phyloP scores from a whole-genome alignment of 2,329 filamentous ascomycete species.

The Chaetomium globosum region DNA sequence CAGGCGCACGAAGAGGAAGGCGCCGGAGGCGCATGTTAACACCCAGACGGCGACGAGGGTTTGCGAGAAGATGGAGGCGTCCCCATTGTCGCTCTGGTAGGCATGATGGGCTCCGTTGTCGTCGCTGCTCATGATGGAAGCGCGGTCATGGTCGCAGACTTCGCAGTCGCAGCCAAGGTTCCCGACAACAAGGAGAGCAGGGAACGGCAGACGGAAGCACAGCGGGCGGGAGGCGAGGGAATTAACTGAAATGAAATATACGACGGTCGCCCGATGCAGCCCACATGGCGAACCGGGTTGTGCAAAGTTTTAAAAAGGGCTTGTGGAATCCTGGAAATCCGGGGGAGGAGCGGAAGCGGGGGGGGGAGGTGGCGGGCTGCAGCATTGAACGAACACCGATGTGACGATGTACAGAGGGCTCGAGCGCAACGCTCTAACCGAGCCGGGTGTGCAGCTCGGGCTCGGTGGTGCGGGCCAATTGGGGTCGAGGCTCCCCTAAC shows the following conservation, averaged over 20 bases:
- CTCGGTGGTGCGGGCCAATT: background rate
- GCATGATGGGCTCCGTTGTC: background rate
- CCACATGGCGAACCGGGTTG: constrained; percentile 20
- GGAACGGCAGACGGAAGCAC: background rate
- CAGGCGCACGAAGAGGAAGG: constrained; percentile 29
- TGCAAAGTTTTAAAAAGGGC: constrained; percentile 9
- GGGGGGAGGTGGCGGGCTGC: background rate
- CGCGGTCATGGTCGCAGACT: constrained; percentile 1
- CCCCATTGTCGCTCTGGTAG: constrained; percentile 9
- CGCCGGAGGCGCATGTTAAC: constrained; percentile 22
- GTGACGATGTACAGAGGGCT: background rate
- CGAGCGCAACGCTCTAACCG: background rate
- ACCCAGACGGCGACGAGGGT: constrained; percentile 31
- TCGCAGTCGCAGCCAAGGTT: background rate
- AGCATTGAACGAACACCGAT: background rate
- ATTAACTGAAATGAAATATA: constrained; percentile 9
- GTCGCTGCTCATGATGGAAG: constrained; percentile 3
- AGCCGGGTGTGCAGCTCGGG: background rate
- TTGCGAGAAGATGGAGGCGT: constrained; percentile 15
- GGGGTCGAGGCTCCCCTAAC: background rate
- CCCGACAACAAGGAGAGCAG: background rate
- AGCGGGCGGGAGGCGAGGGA: constrained; percentile 5
- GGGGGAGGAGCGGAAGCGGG: constrained; percentile 8
- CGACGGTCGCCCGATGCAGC: background rate
- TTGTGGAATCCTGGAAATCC: constrained; percentile 7